Conservation (phyloP, 2,329 filamentous ascomycete genomes). For the Xylariaceae sp. region DNA sequence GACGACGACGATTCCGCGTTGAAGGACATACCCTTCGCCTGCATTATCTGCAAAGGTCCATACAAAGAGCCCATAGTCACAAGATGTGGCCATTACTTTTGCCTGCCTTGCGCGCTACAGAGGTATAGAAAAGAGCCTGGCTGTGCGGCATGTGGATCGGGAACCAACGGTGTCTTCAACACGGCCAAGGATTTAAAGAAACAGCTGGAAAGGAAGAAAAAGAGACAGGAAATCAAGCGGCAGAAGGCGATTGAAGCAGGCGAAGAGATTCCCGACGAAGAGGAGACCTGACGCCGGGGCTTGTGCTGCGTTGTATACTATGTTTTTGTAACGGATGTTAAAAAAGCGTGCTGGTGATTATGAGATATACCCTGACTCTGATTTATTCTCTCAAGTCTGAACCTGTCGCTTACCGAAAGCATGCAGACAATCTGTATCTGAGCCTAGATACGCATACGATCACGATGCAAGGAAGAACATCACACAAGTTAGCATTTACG, state of each 20-base stretch:
- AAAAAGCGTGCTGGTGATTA: too few species aligned
- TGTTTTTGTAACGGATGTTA: too few species aligned
- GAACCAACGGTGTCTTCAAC: slow-evolving; percentile 88
- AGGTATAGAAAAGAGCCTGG: slow-evolving; percentile 82
- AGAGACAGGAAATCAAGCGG: slow-evolving; percentile 55
- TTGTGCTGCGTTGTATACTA: too few species aligned
- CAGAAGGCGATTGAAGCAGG: slow-evolving; percentile 49
- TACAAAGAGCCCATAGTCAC: slow-evolving; percentile 83
- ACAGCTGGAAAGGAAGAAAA: slow-evolving; percentile 69
- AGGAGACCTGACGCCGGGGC: slow-evolving; percentile 25
- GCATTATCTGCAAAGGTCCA: slow-evolving; percentile 75
- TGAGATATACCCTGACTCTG: too few species aligned
- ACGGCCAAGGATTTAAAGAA: slow-evolving; percentile 78
- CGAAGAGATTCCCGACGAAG: slow-evolving; percentile 46
- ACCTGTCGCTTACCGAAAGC: too few species aligned
- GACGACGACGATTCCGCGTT: slow-evolving; percentile 48
- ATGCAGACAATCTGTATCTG: too few species aligned
- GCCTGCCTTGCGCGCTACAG: slow-evolving; percentile 81
- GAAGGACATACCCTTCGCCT: slow-evolving; percentile 83
- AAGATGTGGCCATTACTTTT: slow-evolving; percentile 94
- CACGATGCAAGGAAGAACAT: too few species aligned
- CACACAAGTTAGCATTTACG: too few species aligned
- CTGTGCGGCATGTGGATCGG: slow-evolving; percentile 79
- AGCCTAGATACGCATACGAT: too few species aligned
- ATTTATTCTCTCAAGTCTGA: too few species aligned